Evolutionary conservation across 106 monocot species (phyloP), one percentile per base, ranked within the genome.

Genomic region (Gastrodia elata): DNA sequence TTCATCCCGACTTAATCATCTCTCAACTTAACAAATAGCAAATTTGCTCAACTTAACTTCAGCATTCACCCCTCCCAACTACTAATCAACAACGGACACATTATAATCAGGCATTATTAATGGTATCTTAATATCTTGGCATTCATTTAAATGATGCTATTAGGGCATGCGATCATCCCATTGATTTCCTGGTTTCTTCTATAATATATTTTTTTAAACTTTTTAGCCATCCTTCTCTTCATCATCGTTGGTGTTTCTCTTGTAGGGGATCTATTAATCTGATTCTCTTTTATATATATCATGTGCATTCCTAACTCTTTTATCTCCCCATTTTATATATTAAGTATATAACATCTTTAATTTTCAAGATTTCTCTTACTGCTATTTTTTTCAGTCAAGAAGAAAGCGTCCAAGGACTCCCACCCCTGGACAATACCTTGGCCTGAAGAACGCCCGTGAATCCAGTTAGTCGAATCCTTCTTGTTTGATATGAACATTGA

Each of bases 401-500:
- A 82, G 94, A 61, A 79, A 85, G 74, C 83, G 94, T 0, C 84
- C 90, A 49, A 79, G 90, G 25, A 90, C 94, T 16, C 90, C 94
- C 27, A 94, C 94, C 20, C 94, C 94, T 79, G 94, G 94, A 78
- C 90, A 88, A 49, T 94, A 94, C 55, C 94, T 94, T 82, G 94
- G 94, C 2, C 44, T 88, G 82, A 90, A 90, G 72, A 90, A 78
- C 38, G 76, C 79, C 3, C 77, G 89, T 14, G 84, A 89, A 6
- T 73, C 72, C 13, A 72, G 83, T 87, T 58, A 85, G 84, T 64
- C 24, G 39, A 69, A 69, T 69, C 30, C 57, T 65, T 67, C 67
- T 37, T n/a, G 18, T 5, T 18, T 20, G 6, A 34, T 65, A 3
- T 14, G 24, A 11, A 6, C 11, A 25, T n/a, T n/a, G n/a, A n/a